Conservation (phyloP, 1,139 yeast genomes). For the Chernovozyma aurita region DNA sequence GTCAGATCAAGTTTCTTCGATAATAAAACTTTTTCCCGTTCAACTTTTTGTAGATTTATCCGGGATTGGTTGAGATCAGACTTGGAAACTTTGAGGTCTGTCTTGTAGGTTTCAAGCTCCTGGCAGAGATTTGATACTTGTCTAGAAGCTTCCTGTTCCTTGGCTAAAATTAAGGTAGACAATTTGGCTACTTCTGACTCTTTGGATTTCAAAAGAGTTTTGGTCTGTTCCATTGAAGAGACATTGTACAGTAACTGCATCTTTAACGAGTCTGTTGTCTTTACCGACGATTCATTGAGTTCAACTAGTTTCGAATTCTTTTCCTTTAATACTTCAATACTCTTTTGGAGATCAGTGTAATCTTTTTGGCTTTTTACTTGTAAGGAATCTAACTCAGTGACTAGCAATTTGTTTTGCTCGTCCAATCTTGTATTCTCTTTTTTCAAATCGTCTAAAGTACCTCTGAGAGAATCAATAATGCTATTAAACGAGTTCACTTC, state of each 20-base stretch:
- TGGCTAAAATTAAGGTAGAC: neutral
- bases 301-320: neutral
- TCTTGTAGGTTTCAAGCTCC: neutral
- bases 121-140: neutral
- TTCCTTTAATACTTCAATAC: neutral
- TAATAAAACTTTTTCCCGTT: neutral
- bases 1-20: neutral
- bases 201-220: neutral
- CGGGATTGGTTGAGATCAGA: neutral
- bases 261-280: neutral
- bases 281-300: neutral
- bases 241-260: neutral
- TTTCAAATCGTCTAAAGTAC: neutral
- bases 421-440: slow-evolving; percentile 1
- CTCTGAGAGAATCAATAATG: slow-evolving; percentile 11
- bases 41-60: neutral
- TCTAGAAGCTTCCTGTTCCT: neutral
- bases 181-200: neutral
- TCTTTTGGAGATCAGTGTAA: neutral
- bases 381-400: neutral
- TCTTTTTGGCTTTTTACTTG: neutral
- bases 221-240: neutral
- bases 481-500: slow-evolving; percentile 11
- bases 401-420: neutral
- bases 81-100: neutral